phyloP scores from a whole-genome alignment of 768 basidiomycete genomes.

The Gymnopilus junonius region DNA sequence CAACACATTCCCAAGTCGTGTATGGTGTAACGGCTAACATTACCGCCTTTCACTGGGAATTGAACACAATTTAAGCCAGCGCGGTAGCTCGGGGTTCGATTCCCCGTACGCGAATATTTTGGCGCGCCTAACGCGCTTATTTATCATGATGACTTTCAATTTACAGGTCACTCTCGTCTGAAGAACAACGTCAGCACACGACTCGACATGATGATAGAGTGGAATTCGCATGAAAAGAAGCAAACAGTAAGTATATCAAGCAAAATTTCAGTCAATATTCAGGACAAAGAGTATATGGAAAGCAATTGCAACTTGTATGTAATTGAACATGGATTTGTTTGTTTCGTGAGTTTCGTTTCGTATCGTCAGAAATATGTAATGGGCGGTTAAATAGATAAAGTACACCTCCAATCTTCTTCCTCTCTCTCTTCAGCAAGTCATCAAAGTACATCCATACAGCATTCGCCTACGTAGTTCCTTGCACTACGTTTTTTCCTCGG shows the following conservation, averaged over 20 bases:
- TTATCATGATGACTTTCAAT: no score
- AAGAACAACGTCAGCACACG: no score
- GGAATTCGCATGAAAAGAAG: no score
- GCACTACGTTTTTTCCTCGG: not conserved
- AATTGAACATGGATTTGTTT: not conserved
- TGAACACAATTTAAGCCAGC: no score
- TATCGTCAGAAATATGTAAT: conserved; percentile 12
- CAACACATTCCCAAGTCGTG: no score
- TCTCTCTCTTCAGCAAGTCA: not conserved
- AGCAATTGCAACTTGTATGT: not conserved
- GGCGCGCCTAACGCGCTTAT: no score
- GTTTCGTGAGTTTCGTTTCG: conserved; percentile 1
- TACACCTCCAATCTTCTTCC: conserved; percentile 9
- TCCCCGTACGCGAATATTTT: conserved; percentile 49
- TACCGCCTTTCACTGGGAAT: conserved; percentile 64
- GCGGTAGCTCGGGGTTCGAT: conserved; percentile 63
- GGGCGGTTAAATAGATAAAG: conserved; percentile 18
- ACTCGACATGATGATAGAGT: no score
- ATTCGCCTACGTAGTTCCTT: not conserved
- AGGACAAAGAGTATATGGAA: not conserved
- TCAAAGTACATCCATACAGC: no score
- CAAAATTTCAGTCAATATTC: not conserved
- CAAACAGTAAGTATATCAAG: not conserved
- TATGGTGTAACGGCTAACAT: conserved; percentile 71
- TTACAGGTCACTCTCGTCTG: no score